Conservation (phyloP, 2,329 filamentous ascomycete species). For the Exophiala aquamarina region DNA sequence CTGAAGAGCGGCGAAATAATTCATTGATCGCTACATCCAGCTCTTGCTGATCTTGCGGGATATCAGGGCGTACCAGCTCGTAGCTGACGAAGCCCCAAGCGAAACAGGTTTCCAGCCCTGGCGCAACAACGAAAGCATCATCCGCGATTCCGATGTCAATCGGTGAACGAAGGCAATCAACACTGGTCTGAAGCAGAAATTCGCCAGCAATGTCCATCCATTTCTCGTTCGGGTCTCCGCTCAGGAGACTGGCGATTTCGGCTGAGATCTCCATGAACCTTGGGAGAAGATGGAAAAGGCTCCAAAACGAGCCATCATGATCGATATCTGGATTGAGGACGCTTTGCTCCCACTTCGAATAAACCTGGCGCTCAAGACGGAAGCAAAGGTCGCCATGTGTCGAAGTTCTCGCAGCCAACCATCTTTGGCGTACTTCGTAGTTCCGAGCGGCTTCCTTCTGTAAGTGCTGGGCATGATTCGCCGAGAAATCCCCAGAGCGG, state of each 20-base stretch:
- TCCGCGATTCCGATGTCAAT: background rate
- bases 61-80: background rate
- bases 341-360: too few species aligned
- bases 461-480: too few species aligned
- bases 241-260: slow-evolving; percentile 11
- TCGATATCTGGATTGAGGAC: too few species aligned
- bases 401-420: background rate
- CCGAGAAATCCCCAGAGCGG: too few species aligned
- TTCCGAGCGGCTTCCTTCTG: too few species aligned
- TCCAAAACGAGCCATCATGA: too few species aligned
- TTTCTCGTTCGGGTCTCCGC: slow-evolving; percentile 7
- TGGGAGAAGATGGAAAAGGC: slow-evolving; percentile 18
- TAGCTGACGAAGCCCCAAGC: slow-evolving; percentile 25
- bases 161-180: slow-evolving; percentile 12
- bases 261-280: slow-evolving; percentile 26
- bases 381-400: background rate
- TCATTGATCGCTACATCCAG: slow-evolving; percentile 3
- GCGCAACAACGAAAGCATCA: background rate
- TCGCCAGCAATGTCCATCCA: slow-evolving; percentile 25
- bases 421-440: too few species aligned
- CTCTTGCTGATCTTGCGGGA: too few species aligned
- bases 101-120: slow-evolving; percentile 23
- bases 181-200: slow-evolving; percentile 24
- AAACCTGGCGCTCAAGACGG: too few species aligned
- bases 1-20: slow-evolving; percentile 3